Conservation (phyloP, 768 basidiomycete genomes). For the Suillus variegatus region DNA sequence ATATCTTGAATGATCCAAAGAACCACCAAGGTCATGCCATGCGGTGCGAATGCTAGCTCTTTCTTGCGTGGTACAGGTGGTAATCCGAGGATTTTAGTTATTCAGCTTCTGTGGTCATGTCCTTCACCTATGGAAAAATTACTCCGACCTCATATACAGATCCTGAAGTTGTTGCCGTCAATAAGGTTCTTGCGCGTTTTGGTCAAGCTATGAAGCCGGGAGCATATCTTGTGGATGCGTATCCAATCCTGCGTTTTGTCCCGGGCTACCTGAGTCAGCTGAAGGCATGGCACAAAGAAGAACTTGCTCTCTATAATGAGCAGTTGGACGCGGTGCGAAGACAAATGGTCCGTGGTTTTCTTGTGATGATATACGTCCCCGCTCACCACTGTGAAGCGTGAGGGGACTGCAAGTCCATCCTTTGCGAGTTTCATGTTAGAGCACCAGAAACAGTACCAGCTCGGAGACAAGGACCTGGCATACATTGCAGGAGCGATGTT, state of each 20-base stretch:
- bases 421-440: conserved; percentile 41
- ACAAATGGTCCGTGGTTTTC: conserved; percentile 26
- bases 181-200: conserved; percentile 26
- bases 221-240: conserved; percentile 27
- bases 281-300: conserved; percentile 48
- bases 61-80: neutral
- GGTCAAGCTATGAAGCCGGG: conserved; percentile 25
- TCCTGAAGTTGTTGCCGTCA: conserved; percentile 34
- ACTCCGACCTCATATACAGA: conserved; percentile 37
- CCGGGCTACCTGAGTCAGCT: conserved; percentile 49
- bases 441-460: conserved; percentile 30
- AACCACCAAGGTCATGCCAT: neutral
- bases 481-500: conserved; percentile 46
- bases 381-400: conserved; percentile 18
- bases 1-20: neutral
- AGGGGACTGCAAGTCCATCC: conserved; percentile 27
- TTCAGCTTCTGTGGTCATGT: neutral
- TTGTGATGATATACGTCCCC: too few relatives aligned
- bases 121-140: neutral
- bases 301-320: conserved; percentile 32
- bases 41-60: neutral
- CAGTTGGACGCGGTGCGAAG: conserved; percentile 31
- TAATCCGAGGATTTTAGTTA: neutral
- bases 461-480: conserved; percentile 37
- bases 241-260: conserved; percentile 23